phyloP scores from a whole-genome alignment of 1,284 basidiomycete genomes.

The Pulchroboletus neoregius region DNA sequence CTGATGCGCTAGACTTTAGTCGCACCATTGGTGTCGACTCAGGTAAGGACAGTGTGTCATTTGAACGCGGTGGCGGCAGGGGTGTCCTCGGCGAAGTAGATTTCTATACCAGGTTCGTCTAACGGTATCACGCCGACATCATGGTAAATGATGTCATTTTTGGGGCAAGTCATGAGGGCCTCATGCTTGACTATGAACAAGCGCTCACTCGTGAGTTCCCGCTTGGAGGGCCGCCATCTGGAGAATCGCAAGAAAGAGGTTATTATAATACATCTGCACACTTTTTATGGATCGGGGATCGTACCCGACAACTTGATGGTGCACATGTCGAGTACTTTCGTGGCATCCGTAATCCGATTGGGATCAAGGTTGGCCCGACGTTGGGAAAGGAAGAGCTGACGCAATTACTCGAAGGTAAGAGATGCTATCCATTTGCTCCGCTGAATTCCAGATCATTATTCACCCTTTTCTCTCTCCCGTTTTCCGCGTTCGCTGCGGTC shows the following conservation, averaged over 20 bases:
- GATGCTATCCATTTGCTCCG: background rate
- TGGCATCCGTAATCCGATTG: slow-evolving; percentile 94
- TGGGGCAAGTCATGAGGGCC: slow-evolving; percentile 77
- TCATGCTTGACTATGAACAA: slow-evolving; percentile 92
- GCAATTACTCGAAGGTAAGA: slow-evolving; percentile 71
- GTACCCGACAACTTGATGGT: slow-evolving; percentile 89
- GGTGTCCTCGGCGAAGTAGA: slow-evolving; percentile 88
- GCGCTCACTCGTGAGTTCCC: slow-evolving; percentile 75
- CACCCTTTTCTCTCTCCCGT: background rate
- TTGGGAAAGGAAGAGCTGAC: slow-evolving; percentile 84
- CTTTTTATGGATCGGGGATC: slow-evolving; percentile 96
- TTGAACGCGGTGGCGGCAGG: slow-evolving; percentile 64
- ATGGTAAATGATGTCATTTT: slow-evolving; percentile 1
- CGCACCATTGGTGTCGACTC: slow-evolving; percentile 76
- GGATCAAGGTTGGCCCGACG: slow-evolving; percentile 92
- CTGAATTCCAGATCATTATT: background rate
- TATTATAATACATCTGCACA: slow-evolving; percentile 88
- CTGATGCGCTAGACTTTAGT: slow-evolving; percentile 93
- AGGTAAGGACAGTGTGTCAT: slow-evolving; percentile 47
- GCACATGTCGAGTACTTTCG: slow-evolving; percentile 96
- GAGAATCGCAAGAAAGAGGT: slow-evolving; percentile 32
- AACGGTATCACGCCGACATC: background rate
- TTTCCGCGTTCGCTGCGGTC: background rate
- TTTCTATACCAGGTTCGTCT: slow-evolving; percentile 80
- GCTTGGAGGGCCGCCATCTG: slow-evolving; percentile 12